phyloP scores from a whole-genome alignment of 2,329 filamentous ascomycete genomes.

The Microthyrium microscopicum region DNA sequence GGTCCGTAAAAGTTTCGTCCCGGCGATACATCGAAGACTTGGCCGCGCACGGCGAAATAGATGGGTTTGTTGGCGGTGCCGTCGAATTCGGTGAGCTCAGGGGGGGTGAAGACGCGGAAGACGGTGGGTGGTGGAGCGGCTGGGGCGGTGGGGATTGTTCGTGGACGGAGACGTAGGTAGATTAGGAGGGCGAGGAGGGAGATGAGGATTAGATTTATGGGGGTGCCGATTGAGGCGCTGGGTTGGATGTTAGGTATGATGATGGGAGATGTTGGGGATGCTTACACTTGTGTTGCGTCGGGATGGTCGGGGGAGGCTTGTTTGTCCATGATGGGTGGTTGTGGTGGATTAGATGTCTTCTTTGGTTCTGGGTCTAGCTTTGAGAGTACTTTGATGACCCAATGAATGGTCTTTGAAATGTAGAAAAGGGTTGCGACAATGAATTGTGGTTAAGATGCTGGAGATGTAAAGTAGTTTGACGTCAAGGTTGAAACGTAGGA shows the following conservation, averaged over 20 bases:
- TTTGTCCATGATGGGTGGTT: too few relatives aligned
- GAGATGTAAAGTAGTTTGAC: too few relatives aligned
- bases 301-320: too few relatives aligned
- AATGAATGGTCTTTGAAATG: too few relatives aligned
- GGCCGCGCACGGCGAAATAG: conserved; percentile 79
- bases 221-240: conserved; percentile 38
- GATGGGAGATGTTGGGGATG: conserved; percentile 9
- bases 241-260: conserved; percentile 9
- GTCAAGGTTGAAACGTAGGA: too few relatives aligned
- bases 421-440: too few relatives aligned
- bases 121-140: conserved; percentile 53
- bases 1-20: conserved; percentile 94
- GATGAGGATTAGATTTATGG: conserved; percentile 44
- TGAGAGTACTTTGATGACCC: too few relatives aligned
- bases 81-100: conserved; percentile 71
- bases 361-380: too few relatives aligned
- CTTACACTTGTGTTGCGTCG: conserved; percentile 29
- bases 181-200: conserved; percentile 39
- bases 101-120: conserved; percentile 72
- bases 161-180: conserved; percentile 43
- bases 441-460: too few relatives aligned
- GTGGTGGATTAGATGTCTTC: too few relatives aligned
- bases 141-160: conserved; percentile 33
- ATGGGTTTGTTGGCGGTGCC: conserved; percentile 59
- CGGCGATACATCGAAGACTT: conserved; percentile 74